These are phyloP conservation scores for Suillus variegatus DNA, from an alignment of 768 basidiomycete species.

Conservation along the genomic window DNA sequence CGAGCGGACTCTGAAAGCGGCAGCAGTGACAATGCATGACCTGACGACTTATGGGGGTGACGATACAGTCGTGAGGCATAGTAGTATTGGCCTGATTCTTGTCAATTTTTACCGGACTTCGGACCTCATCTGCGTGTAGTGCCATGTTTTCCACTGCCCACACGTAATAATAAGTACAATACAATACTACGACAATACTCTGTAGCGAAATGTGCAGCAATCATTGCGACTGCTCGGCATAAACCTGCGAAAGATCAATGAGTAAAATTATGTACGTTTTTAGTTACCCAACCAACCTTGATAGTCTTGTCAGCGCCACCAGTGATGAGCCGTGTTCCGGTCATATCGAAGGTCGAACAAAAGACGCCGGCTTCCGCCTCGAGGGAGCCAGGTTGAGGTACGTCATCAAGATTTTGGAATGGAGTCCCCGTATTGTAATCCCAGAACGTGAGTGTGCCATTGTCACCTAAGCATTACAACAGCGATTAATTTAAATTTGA, in stretches of 20 bases:
- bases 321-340: slow-evolving; percentile 91
- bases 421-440: slow-evolving; percentile 93
- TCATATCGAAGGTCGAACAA: slow-evolving; percentile 95
- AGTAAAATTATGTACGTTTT: slow-evolving; percentile 3
- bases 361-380: slow-evolving; percentile 97
- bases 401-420: slow-evolving; percentile 92
- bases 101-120: no score
- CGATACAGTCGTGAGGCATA: no score
- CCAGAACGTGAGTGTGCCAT: slow-evolving; percentile 90
- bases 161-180: no score
- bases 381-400: slow-evolving; percentile 96
- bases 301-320: slow-evolving; percentile 99
- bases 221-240: slow-evolving; percentile 70
- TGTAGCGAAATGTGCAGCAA: background rate
- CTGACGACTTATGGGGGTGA: no score
- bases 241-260: slow-evolving; percentile 42
- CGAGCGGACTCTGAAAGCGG: no score
- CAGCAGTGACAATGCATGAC: no score
- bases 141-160: no score
- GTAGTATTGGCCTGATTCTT: no score
- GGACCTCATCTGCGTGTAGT: no score
- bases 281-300: slow-evolving; percentile 60
- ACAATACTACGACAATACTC: background rate
- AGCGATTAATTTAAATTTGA: slow-evolving; percentile 4
- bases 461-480: slow-evolving; percentile 61